A percentile compares a stretch with the other conserved stretches of the same genome.
Conservation (phyloP, 2,329 filamentous ascomycete genomes). For the Davidsoniella eucalypti region DNA sequence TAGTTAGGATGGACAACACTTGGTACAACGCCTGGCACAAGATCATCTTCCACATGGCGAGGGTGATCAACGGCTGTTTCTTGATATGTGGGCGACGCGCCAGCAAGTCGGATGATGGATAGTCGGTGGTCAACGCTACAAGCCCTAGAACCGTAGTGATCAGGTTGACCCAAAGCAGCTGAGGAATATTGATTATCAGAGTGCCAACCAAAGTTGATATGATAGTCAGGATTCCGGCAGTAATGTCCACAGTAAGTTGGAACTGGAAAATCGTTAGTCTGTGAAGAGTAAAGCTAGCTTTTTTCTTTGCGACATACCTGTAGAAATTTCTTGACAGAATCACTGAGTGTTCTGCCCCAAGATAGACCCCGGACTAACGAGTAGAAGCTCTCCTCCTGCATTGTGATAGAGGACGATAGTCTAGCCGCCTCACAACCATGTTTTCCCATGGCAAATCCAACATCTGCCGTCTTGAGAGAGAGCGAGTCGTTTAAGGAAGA, state of each 20-base stretch:
- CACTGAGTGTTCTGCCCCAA: conserved; percentile 47
- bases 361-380: conserved; percentile 46
- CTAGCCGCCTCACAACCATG: conserved; percentile 48
- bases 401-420: conserved; percentile 43
- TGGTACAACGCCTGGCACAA: conserved; percentile 45
- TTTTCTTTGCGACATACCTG: conserved; percentile 26
- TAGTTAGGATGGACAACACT: conserved; percentile 36
- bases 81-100: conserved; percentile 31
- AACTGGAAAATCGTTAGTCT: conserved; percentile 22
- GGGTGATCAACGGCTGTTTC: conserved; percentile 54
- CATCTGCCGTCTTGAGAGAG: conserved; percentile 48
- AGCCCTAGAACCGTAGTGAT: conserved; percentile 45
- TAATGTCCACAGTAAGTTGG: conserved; percentile 45
- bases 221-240: conserved; percentile 40
- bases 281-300: neutral
- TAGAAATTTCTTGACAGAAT: conserved; percentile 47
- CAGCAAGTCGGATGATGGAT: conserved; percentile 19
- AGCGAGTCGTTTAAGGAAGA: conserved; percentile 52
- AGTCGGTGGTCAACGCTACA: conserved; percentile 29
- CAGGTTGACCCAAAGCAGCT: conserved; percentile 43
- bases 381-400: conserved; percentile 46
- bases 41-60: conserved; percentile 55
- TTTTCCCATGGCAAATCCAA: conserved; percentile 53
- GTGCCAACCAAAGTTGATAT: conserved; percentile 35
- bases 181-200: conserved; percentile 39